phyloP scores from a whole-genome alignment of 345 rosid species.

The Citrus reticulata region DNA sequence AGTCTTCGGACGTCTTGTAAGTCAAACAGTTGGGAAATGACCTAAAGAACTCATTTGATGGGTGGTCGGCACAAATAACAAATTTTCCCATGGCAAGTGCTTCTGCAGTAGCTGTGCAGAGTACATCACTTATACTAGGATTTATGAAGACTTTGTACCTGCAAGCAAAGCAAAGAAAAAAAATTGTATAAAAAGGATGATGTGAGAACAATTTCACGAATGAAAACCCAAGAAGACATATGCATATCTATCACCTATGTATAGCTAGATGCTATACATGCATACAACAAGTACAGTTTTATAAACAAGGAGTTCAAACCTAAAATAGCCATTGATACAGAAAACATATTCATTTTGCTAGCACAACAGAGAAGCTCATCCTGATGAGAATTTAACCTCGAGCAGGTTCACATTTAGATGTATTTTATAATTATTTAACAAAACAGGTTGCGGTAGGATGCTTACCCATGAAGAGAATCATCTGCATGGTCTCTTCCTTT shows the following conservation, averaged over 20 bases:
- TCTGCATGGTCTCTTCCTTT: constrained; percentile 96
- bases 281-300: background rate
- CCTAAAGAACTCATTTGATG: constrained; percentile 93
- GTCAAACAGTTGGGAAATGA: constrained; percentile 94
- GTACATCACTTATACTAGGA: constrained; percentile 93
- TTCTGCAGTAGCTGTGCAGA: constrained; percentile 99
- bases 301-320: background rate
- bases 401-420: background rate
- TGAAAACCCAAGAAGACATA: background rate
- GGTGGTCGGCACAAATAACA: constrained; percentile 95
- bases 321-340: background rate
- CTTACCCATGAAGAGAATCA: constrained; percentile 88
- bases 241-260: background rate
- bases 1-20: constrained; percentile 82
- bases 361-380: background rate
- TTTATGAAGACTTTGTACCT: constrained; percentile 99
- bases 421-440: background rate
- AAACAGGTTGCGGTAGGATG: constrained; percentile 1
- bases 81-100: constrained; percentile 99
- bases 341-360: background rate
- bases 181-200: background rate
- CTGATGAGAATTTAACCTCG: background rate
- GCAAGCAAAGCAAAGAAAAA: constrained; percentile 23
- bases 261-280: background rate
- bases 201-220: background rate